Percentiles rank a stretch among this genome's conserved stretches.
Evolutionary conservation across 768 basidiomycete species (phyloP).

Genomic region (Trametes sanguinea): DNA sequence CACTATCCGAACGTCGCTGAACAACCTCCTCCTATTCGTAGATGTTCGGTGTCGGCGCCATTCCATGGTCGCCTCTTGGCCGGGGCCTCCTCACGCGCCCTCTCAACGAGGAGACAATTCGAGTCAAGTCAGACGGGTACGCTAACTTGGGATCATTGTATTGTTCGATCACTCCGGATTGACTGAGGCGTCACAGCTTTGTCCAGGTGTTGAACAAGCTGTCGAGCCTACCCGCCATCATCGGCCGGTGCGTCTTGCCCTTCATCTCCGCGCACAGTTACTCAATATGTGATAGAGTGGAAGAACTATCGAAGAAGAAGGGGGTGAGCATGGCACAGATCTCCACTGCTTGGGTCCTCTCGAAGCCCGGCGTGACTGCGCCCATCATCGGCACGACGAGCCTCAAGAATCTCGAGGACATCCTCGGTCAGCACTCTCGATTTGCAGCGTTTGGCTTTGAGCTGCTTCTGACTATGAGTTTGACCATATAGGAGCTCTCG

Average conservation of each 20-base stretch:
- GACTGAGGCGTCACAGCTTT: slow-evolving; percentile 21
- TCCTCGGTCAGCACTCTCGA: slow-evolving; percentile 31
- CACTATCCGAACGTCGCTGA: background rate
- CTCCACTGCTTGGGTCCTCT: slow-evolving; percentile 37
- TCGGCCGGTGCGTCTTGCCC: slow-evolving; percentile 17
- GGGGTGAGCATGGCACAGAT: slow-evolving; percentile 39
- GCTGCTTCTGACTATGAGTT: background rate
- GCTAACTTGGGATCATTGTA: background rate
- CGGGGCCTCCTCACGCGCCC: slow-evolving; percentile 37
- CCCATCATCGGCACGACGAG: slow-evolving; percentile 36
- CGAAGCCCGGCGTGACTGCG: slow-evolving; percentile 29
- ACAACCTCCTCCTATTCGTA: slow-evolving; percentile 31
- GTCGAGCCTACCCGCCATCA: background rate
- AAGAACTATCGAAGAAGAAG: slow-evolving; percentile 43
- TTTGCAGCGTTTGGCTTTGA: background rate
- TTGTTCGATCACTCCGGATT: background rate
- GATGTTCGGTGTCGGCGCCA: slow-evolving; percentile 34
- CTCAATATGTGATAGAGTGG: slow-evolving; percentile 27
- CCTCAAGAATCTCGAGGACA: slow-evolving; percentile 41
- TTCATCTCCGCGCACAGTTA: too few species aligned
- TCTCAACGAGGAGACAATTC: slow-evolving; percentile 24
- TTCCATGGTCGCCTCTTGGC: slow-evolving; percentile 43
- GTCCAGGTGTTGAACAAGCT: slow-evolving; percentile 37
- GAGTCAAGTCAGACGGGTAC: slow-evolving; percentile 29
- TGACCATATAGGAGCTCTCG: slow-evolving; percentile 2